Percentiles rank a stretch among this genome's conserved stretches.
These are phyloP conservation scores for Penicillium hordei DNA, from an alignment of 2,329 filamentous ascomycete genomes.

Conservation along the genomic window DNA sequence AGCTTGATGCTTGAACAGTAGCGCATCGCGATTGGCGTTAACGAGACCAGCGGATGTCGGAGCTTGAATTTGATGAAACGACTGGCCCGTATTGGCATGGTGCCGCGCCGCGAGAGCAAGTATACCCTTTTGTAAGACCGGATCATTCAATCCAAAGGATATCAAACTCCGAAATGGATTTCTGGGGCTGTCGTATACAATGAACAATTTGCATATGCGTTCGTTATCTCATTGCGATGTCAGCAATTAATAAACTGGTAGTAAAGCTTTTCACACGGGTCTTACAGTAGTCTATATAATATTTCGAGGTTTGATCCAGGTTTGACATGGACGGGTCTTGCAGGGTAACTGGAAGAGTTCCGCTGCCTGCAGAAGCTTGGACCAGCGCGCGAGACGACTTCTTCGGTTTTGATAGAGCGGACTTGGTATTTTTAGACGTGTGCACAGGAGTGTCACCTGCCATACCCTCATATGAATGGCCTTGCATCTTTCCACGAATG, in stretches of 20 bases:
- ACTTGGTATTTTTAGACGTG: background rate
- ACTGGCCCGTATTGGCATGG: slow-evolving; percentile 29
- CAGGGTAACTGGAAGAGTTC: background rate
- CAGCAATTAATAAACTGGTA: background rate
- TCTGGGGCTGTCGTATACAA: slow-evolving; percentile 37
- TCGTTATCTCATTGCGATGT: slow-evolving; percentile 29
- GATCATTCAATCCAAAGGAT: slow-evolving; percentile 29
- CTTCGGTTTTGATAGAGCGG: background rate
- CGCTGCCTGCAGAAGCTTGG: background rate
- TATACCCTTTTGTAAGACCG: slow-evolving; percentile 32
- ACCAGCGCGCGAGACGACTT: background rate
- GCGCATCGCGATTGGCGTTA: slow-evolving; percentile 31
- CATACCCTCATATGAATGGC: slow-evolving; percentile 19
- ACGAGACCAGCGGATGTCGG: slow-evolving; percentile 7
- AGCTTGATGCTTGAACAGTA: slow-evolving; percentile 36
- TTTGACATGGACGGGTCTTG: slow-evolving; percentile 5
- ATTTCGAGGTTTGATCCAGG: slow-evolving; percentile 18
- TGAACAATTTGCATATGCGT: slow-evolving; percentile 37
- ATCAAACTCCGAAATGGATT: slow-evolving; percentile 38
- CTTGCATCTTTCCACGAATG: slow-evolving; percentile 35
- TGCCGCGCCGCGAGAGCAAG: slow-evolving; percentile 39
- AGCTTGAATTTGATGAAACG: slow-evolving; percentile 21
- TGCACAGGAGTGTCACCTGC: background rate
- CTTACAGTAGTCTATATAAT: slow-evolving; percentile 8
- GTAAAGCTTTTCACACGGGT: background rate